A percentile compares a stretch with the other conserved stretches of the same genome.
These are phyloP conservation scores for Omphalea diandra DNA, from an alignment of 441 rosid species.

Conservation along the genomic window DNA sequence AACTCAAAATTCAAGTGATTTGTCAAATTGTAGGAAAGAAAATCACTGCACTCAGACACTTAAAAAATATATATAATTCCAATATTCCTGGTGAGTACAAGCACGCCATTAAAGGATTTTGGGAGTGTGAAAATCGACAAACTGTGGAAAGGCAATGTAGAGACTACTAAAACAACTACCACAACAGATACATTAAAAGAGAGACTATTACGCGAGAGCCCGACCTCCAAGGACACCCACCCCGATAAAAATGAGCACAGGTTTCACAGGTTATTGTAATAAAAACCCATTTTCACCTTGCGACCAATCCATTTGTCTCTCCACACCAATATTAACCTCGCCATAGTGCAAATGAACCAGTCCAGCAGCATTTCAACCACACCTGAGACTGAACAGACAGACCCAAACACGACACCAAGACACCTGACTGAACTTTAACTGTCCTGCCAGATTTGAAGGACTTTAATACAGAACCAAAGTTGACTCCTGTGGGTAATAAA, in stretches of 20 bases:
- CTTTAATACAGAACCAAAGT: conserved; percentile 20
- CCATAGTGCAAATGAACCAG: conserved; percentile 18
- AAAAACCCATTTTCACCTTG: conserved; percentile 19
- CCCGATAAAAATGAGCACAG: conserved; percentile 17
- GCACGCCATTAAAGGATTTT: conserved; percentile 14
- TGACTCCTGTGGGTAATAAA: conserved; percentile 27
- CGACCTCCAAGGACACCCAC: conserved; percentile 14
- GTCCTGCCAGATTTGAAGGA: conserved; percentile 25
- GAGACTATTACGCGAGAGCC: conserved; percentile 21
- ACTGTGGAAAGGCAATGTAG: conserved; percentile 8
- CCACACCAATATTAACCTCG: conserved; percentile 11
- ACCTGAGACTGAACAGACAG: conserved; percentile 27
- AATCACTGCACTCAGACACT: conserved; percentile 5
- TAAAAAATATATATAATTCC: conserved; percentile 3
- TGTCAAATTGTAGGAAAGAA: not conserved
- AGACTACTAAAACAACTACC: conserved; percentile 15
- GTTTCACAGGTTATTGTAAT: conserved; percentile 20
- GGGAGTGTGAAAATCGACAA: conserved; percentile 29
- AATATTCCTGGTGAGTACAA: conserved; percentile 11
- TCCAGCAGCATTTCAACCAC: conserved; percentile 23
- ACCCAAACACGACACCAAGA: conserved; percentile 28
- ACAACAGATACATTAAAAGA: conserved; percentile 8
- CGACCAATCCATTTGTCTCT: conserved; percentile 9
- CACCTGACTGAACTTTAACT: conserved; percentile 30
- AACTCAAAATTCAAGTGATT: not conserved